phyloP scores from a whole-genome alignment of 1,284 basidiomycete species.

The Cryptococcus hybrid region DNA sequence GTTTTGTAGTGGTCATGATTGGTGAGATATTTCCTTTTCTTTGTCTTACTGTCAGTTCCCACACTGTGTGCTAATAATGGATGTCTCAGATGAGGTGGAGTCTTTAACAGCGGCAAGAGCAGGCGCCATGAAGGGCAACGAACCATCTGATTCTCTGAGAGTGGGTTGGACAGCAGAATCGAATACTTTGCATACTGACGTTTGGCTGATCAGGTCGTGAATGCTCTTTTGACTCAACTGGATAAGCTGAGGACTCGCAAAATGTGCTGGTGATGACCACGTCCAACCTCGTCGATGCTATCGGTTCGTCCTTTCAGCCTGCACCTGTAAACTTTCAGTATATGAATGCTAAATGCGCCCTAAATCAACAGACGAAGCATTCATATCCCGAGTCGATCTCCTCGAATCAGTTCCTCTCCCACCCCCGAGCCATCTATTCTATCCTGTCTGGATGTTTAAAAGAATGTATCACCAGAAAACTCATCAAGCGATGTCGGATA shows the following conservation, averaged over 20 bases:
- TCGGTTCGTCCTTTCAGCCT: conserved; percentile 60
- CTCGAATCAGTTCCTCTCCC: conserved; percentile 92
- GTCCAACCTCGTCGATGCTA: conserved; percentile 90
- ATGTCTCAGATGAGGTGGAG: conserved; percentile 83
- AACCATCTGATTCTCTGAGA: conserved; percentile 92
- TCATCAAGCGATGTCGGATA: conserved; percentile 57
- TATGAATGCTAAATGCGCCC: not conserved
- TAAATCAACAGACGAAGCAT: conserved; percentile 71
- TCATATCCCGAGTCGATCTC: conserved; percentile 95
- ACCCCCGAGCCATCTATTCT: conserved; percentile 87
- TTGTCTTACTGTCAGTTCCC: no score
- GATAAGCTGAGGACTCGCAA: conserved; percentile 91
- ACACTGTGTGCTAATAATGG: not conserved
- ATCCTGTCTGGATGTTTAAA: conserved; percentile 80
- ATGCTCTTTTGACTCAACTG: conserved; percentile 92
- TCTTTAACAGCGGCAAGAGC: conserved; percentile 89
- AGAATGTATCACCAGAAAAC: conserved; percentile 69
- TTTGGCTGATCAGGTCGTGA: conserved; percentile 72
- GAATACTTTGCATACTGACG: not conserved
- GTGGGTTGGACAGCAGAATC: conserved; percentile 53
- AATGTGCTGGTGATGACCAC: conserved; percentile 97
- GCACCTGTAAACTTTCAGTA: conserved; percentile 25
- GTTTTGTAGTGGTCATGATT: conserved; percentile 92
- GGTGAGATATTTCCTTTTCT: conserved; percentile 54
- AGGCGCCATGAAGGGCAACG: conserved; percentile 88